Evolutionary conservation across 345 rosid genomes (phyloP), one percentile per base, ranked within the genome.

Genomic region (Populus tremula): DNA sequence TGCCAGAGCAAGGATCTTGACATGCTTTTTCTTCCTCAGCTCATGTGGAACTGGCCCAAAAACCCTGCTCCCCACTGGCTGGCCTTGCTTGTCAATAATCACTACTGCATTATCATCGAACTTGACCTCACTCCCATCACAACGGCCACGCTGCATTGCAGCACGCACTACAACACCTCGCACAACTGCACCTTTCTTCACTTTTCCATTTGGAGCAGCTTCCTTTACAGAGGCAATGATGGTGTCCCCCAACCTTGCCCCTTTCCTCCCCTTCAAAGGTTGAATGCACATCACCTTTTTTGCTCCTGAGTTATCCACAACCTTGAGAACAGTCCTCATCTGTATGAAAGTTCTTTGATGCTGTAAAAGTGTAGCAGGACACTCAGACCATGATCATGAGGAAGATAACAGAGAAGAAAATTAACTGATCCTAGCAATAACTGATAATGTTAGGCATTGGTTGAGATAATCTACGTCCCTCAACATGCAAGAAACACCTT

Each of bases 41-140:
- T 94, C 98, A 6, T 96, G 93, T 0, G 99, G 96, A n/a, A 92
- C 95, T 13, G 96, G 96, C 67, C 98, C 97, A 69, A 89, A 90
- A 56, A 96, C 97, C 54, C 98, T 76, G 7, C 93, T 96, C 78
- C 97, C 95, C 43, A 86, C 85, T 1, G 95, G 97, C 73, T 92
- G 92, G 9, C 94, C 91, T 81, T 89, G 72, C 86, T 91, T 91
- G 70, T 90, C 92, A 16, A 91, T 89, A 35, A 96, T 88, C 29
- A 92, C 97, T 36, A 90, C 95, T 0, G 98, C 98, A 8, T 93
- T 96, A 81, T 96, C 97, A 70, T 96, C 98, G 50, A 96, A 93
- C 87, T 88, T 91, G 70, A 96, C 91, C 83, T 90, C 94, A 56
- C 94, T 89, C 47, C 99, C 99, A 80, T 93, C 97, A 21, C 87